Evolutionary conservation across 2,329 filamentous ascomycete genomes (phyloP).

Genomic region (Fusarium sp.): DNA sequence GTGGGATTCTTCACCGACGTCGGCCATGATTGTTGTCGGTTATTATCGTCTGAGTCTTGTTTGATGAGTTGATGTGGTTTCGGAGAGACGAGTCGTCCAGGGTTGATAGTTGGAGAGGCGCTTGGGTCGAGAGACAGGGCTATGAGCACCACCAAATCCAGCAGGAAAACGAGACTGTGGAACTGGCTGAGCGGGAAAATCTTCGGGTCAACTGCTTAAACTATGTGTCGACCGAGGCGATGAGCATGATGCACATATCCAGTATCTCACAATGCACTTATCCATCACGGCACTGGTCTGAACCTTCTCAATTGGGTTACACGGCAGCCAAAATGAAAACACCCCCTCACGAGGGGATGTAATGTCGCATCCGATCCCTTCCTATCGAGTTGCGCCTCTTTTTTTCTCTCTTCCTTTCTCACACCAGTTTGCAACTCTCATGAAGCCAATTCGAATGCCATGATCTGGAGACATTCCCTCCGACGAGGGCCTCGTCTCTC

Average conservation of each 20-base stretch:
- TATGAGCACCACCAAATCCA: conserved; percentile 32
- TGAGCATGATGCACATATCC: conserved; percentile 17
- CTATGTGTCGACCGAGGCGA: conserved; percentile 15
- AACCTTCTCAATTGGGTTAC: conserved; percentile 39
- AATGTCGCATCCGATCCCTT: conserved; percentile 22
- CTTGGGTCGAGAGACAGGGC: conserved; percentile 30
- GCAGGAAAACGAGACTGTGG: conserved; percentile 35
- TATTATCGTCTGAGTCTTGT: conserved; percentile 1
- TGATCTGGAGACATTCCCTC: conserved; percentile 47
- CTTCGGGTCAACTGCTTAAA: conserved; percentile 31
- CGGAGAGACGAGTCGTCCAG: conserved; percentile 19
- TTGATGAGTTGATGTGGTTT: conserved; percentile 14
- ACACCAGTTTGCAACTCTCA: conserved; percentile 1
- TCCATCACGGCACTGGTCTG: conserved; percentile 8
- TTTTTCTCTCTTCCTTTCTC: conserved; percentile 14
- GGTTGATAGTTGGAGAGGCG: conserved; percentile 13
- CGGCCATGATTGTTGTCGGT: conserved; percentile 75
- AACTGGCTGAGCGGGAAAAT: conserved; percentile 39
- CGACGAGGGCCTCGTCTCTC: conserved; percentile 40
- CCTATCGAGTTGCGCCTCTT: conserved; percentile 4
- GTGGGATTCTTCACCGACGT: conserved; percentile 78
- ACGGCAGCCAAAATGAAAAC: conserved; percentile 37
- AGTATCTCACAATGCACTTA: conserved; percentile 26
- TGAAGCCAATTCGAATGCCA: conserved; percentile 33
- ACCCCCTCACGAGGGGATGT: conserved; percentile 34